Percentiles rank a stretch among this genome's conserved stretches.
Conservation (phyloP, 2,329 filamentous ascomycete species). For the Aspergillus ustus region DNA sequence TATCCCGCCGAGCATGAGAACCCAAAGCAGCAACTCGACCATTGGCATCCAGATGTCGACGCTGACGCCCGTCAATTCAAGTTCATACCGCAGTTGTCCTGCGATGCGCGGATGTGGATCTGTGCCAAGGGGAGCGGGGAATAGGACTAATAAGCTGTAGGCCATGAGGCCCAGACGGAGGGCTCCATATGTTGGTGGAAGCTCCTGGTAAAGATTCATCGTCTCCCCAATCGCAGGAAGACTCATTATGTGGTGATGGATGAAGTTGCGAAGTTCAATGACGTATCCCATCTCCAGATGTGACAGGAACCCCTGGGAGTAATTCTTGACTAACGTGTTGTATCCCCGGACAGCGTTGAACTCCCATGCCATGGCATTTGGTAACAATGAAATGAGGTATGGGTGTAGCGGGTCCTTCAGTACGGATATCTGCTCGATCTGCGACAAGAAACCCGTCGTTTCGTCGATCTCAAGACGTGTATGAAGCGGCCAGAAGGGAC, state of each 20-base stretch:
- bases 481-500: constrained; percentile 1
- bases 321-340: background rate
- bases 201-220: background rate
- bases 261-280: background rate
- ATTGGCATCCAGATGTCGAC: constrained; percentile 4
- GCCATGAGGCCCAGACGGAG: constrained; percentile 2
- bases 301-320: background rate
- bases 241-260: constrained; percentile 2
- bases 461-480: background rate
- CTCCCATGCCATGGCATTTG: background rate
- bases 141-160: background rate
- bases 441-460: background rate
- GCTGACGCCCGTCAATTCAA: background rate
- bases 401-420: background rate
- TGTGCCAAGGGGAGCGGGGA: background rate
- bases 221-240: background rate
- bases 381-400: background rate
- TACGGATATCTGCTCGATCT: background rate
- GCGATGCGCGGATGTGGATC: constrained; percentile 2
- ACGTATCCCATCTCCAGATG: background rate
- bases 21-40: constrained; percentile 4
- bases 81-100: background rate
- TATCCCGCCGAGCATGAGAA: constrained; percentile 1
- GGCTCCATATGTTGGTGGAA: background rate
- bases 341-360: constrained; percentile 2